Evolutionary conservation across 2,329 filamentous ascomycete genomes (phyloP).

Genomic region (Harringtonia lauricola): DNA sequence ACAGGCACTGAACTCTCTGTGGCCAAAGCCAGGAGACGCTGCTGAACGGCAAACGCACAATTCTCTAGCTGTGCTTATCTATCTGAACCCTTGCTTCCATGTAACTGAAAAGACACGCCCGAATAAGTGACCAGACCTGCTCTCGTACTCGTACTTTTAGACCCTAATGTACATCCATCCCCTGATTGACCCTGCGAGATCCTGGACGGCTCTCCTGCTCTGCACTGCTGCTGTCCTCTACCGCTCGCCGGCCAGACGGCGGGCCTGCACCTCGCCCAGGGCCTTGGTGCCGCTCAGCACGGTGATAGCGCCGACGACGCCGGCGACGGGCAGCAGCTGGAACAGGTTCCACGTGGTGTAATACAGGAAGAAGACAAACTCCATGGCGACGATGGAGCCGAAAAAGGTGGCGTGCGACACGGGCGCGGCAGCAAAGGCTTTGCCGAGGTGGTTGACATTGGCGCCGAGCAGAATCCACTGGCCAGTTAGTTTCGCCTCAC

Average conservation of each 20-base stretch:
- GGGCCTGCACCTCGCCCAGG: conserved; percentile 82
- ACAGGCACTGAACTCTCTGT: too few relatives aligned
- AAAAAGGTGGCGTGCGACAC: conserved; percentile 77
- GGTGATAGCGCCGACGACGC: conserved; percentile 55
- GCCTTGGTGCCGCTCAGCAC: conserved; percentile 85
- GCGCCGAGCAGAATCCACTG: conserved; percentile 76
- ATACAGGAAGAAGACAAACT: conserved; percentile 89
- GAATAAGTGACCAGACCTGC: too few relatives aligned
- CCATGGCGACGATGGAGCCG: conserved; percentile 76
- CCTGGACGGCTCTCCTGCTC: too few relatives aligned
- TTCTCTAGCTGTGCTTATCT: too few relatives aligned
- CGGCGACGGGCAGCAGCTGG: conserved; percentile 67
- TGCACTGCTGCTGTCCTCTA: conserved; percentile 16
- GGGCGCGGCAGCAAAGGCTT: conserved; percentile 66
- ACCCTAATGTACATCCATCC: too few relatives aligned
- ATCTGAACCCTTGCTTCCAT: too few relatives aligned
- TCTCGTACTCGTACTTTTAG: too few relatives aligned
- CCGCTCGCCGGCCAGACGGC: conserved; percentile 65
- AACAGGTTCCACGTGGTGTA: conserved; percentile 89
- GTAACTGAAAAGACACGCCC: too few relatives aligned
- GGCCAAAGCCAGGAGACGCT: too few relatives aligned
- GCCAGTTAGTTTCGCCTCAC: neutral
- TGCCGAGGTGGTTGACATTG: conserved; percentile 67
- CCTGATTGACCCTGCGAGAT: too few relatives aligned
- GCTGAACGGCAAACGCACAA: too few relatives aligned